These are phyloP conservation scores for Datisca glomerata DNA, from an alignment of 306 rosid genomes.

Conservation along the genomic window DNA sequence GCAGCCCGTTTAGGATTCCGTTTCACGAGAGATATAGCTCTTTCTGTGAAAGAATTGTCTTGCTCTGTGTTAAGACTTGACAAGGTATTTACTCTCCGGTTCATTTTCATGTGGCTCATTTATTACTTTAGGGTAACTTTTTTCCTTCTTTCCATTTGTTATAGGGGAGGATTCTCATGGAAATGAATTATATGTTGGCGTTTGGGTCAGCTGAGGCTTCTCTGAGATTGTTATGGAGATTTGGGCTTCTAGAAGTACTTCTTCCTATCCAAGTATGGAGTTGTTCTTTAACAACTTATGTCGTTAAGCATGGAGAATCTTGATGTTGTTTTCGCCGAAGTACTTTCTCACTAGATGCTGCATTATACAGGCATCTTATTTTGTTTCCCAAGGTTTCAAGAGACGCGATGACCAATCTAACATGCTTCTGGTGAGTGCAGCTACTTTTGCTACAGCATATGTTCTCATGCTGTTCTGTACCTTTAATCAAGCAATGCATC, in stretches of 20 bases:
- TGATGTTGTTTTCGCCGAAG: neutral
- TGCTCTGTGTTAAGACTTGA: conserved; percentile 21
- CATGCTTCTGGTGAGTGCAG: too few species aligned
- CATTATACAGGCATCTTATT: conserved; percentile 25
- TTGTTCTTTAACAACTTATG: too few species aligned
- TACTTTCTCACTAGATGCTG: conserved; percentile 5
- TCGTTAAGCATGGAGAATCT: too few species aligned
- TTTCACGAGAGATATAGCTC: conserved; percentile 21
- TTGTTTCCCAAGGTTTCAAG: conserved; percentile 27
- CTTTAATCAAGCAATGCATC: too few species aligned
- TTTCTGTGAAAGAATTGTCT: conserved; percentile 21
- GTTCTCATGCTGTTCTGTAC: too few species aligned
- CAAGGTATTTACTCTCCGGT: conserved; percentile 12
- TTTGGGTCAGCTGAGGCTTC: conserved; percentile 34
- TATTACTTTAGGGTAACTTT: neutral
- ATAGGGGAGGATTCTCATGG: conserved; percentile 27
- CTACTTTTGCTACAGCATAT: too few species aligned
- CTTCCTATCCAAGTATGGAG: conserved; percentile 24
- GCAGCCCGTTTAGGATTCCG: conserved; percentile 25
- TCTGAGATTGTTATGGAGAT: conserved; percentile 28
- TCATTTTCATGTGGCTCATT: neutral
- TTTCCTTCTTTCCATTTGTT: conserved; percentile 3
- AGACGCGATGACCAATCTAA: conserved; percentile 25
- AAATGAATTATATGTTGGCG: conserved; percentile 32
- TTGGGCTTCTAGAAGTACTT: conserved; percentile 25